These are phyloP conservation scores for Pythium pyrilobum DNA, from an alignment of 352 stramenopile species.

Conservation along the genomic window DNA sequence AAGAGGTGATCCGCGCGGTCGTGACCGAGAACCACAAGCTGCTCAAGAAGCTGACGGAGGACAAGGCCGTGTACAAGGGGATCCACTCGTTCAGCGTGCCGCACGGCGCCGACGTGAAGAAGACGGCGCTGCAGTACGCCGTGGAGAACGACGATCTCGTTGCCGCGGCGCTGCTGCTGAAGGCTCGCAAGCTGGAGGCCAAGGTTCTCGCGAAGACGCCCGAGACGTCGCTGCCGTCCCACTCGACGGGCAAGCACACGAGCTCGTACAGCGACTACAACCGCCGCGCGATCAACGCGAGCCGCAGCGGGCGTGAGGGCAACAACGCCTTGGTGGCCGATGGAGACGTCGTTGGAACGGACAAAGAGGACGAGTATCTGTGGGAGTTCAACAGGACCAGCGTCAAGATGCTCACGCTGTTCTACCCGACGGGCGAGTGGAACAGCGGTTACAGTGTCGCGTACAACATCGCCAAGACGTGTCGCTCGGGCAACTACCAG, in stretches of 20 bases:
- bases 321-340: slow-evolving; percentile 70
- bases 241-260: slow-evolving; percentile 73
- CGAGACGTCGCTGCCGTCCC: slow-evolving; percentile 51
- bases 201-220: slow-evolving; percentile 37
- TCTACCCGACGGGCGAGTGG: slow-evolving; percentile 65
- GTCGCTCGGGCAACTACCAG: slow-evolving; percentile 38
- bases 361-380: slow-evolving; percentile 23
- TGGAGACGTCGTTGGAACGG: background rate
- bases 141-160: slow-evolving; percentile 56
- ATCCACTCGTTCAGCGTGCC: slow-evolving; percentile 45
- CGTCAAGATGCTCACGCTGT: slow-evolving; percentile 55
- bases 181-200: slow-evolving; percentile 42
- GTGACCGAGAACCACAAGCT: slow-evolving; percentile 68
- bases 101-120: slow-evolving; percentile 37
- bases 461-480: slow-evolving; percentile 30
- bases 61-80: slow-evolving; percentile 36
- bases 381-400: slow-evolving; percentile 42
- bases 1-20: slow-evolving; percentile 66
- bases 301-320: slow-evolving; percentile 69
- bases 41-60: slow-evolving; percentile 52
- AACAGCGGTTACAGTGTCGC: slow-evolving; percentile 22
- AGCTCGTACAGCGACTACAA: slow-evolving; percentile 82
- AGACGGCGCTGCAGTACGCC: slow-evolving; percentile 54
- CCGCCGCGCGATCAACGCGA: slow-evolving; percentile 73
- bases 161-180: slow-evolving; percentile 34